Conservation (phyloP, 805 yeast species). For the Spathaspora sp. region DNA sequence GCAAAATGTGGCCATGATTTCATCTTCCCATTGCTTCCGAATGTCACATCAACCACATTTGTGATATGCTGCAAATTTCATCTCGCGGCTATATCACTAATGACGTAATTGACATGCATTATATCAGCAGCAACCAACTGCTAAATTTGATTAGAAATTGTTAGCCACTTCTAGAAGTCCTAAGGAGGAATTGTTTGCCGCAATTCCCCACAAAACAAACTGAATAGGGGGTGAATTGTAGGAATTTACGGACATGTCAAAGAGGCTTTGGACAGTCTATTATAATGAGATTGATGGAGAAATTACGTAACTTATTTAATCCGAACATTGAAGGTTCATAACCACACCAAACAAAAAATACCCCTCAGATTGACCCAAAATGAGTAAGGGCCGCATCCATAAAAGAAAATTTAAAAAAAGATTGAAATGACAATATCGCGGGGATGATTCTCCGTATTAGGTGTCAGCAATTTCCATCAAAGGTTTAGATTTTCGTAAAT, state of each 20-base stretch:
- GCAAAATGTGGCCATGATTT: background rate
- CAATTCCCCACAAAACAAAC: too few relatives aligned
- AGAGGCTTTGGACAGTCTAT: background rate
- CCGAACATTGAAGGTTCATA: background rate
- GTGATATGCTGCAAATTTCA: too few relatives aligned
- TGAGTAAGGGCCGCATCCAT: background rate
- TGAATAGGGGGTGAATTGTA: background rate
- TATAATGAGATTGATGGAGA: background rate
- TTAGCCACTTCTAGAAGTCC: background rate
- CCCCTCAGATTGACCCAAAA: background rate
- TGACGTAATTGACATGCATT: background rate
- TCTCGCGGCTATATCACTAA: background rate
- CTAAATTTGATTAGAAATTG: background rate
- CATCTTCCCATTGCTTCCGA: background rate
- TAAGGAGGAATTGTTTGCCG: too few relatives aligned
- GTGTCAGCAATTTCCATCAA: too few relatives aligned
- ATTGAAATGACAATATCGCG: background rate
- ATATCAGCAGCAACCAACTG: background rate
- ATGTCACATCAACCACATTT: background rate
- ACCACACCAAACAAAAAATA: background rate
- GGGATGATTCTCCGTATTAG: background rate
- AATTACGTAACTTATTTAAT: background rate
- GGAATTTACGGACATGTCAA: background rate
- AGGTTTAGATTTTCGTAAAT: background rate
- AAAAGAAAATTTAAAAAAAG: background rate